Conservation (phyloP, 2,329 filamentous ascomycete species). For the Curvularia eragrostidis region DNA sequence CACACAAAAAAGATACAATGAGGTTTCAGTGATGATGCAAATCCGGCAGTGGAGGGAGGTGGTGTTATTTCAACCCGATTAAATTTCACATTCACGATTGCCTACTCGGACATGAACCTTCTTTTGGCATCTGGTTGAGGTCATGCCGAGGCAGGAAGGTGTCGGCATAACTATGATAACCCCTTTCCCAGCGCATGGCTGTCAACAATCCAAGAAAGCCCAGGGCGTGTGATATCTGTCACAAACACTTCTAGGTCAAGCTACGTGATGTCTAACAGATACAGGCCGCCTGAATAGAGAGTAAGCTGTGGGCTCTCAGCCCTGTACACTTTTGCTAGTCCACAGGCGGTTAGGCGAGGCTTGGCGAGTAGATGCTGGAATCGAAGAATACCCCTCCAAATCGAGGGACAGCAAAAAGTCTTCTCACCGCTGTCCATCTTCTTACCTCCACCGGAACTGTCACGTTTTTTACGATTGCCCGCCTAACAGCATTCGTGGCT, state of each 20-base stretch:
- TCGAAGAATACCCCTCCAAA: slow-evolving; percentile 17
- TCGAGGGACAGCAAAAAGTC: slow-evolving; percentile 4
- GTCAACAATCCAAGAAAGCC: background rate
- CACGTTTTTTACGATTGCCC: slow-evolving; percentile 8
- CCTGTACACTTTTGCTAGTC: background rate
- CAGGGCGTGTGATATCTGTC: background rate
- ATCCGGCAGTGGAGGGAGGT: background rate
- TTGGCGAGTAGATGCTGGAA: slow-evolving; percentile 12
- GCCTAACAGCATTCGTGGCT: background rate
- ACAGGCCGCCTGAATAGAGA: background rate
- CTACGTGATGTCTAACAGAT: background rate
- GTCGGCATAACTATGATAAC: slow-evolving; percentile 15
- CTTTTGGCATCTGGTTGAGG: slow-evolving; percentile 27
- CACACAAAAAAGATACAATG: slow-evolving; percentile 10
- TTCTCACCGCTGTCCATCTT: slow-evolving; percentile 21
- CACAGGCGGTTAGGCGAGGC: slow-evolving; percentile 1
- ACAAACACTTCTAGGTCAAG: too few relatives aligned
- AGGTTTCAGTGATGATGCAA: background rate
- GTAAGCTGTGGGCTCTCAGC: background rate
- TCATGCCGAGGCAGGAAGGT: slow-evolving; percentile 28
- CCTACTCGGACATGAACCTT: slow-evolving; percentile 29
- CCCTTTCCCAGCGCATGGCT: background rate
- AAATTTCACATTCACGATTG: slow-evolving; percentile 22
- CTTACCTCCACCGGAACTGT: slow-evolving; percentile 5
- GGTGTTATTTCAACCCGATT: slow-evolving; percentile 11